A percentile compares a stretch with the other conserved stretches of the same genome.
phyloP scores from a whole-genome alignment of 768 basidiomycete species.

The Lentinula guzmanii region DNA sequence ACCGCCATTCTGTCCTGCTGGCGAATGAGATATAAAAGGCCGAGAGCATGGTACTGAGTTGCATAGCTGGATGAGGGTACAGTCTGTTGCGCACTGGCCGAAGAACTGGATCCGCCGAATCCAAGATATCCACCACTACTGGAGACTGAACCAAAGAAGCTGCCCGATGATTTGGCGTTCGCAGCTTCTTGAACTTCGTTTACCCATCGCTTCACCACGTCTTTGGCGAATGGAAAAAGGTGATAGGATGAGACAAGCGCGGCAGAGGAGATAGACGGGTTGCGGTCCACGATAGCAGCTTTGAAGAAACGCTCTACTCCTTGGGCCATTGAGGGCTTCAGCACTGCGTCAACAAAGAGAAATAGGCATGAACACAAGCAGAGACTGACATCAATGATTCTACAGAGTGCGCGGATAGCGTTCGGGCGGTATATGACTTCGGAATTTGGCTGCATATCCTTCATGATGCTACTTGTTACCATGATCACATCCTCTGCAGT shows the following conservation, averaged over 20 bases:
- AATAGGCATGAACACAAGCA: neutral
- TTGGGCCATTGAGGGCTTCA: constrained; percentile 97
- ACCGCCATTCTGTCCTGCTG: constrained; percentile 99
- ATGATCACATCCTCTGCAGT: constrained; percentile 99
- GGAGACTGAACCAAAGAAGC: constrained; percentile 53
- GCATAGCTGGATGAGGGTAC: constrained; percentile 88
- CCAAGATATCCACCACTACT: constrained; percentile 62
- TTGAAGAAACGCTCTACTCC: constrained; percentile 99
- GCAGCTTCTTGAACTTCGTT: constrained; percentile 98
- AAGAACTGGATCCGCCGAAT: constrained; percentile 55
- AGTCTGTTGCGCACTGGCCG: constrained; percentile 57
- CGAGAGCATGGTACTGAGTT: constrained; percentile 95
- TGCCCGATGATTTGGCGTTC: constrained; percentile 73
- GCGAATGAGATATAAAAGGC: constrained; percentile 88
- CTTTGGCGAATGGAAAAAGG: constrained; percentile 87
- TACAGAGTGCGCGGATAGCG: constrained; percentile 91
- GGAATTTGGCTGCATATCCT: constrained; percentile 99
- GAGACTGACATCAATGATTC: constrained; percentile 92
- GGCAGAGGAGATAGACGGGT: constrained; percentile 91
- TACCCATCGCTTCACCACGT: constrained; percentile 98
- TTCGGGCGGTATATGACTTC: constrained; percentile 99
- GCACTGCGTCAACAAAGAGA: neutral
- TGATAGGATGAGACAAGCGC: constrained; percentile 97
- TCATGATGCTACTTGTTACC: constrained; percentile 99
- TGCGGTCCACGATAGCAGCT: constrained; percentile 96